A percentile compares a stretch with the other conserved stretches of the same genome.
Conservation (phyloP, 495 filamentous ascomycete genomes). For the Penicillium egyptiacum region DNA sequence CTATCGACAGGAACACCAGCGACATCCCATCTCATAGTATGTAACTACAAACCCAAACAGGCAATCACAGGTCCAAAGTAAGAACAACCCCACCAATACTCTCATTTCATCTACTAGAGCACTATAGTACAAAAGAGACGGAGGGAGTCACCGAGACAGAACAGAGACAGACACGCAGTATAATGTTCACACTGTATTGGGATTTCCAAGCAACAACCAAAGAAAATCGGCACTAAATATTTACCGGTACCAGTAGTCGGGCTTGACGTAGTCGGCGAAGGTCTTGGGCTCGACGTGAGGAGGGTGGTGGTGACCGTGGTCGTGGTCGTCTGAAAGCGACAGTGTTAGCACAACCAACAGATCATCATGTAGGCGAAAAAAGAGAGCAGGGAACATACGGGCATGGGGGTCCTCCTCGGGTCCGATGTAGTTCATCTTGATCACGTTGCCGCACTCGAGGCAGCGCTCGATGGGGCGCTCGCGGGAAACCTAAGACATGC, state of each 20-base stretch:
- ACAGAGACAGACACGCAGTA: constrained; percentile 23
- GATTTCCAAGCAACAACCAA: constrained; percentile 12
- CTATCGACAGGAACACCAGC: neutral
- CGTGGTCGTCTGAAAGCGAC: constrained; percentile 42
- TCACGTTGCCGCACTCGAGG: constrained; percentile 90
- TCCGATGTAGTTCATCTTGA: constrained; percentile 96
- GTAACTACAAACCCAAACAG: neutral
- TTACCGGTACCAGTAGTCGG: constrained; percentile 79
- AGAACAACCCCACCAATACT: constrained; percentile 22
- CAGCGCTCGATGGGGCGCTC: constrained; percentile 91
- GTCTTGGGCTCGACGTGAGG: constrained; percentile 81
- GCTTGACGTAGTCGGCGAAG: constrained; percentile 88
- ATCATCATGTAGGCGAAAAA: neutral
- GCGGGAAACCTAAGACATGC: constrained; percentile 65
- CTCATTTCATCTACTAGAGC: constrained; percentile 41
- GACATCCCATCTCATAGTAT: neutral
- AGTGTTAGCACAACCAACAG: constrained; percentile 9
- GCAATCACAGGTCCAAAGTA: constrained; percentile 10
- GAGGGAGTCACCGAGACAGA: constrained; percentile 28
- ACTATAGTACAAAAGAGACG: constrained; percentile 49
- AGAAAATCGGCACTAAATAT: constrained; percentile 22
- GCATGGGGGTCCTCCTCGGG: constrained; percentile 67
- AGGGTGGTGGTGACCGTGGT: constrained; percentile 52
- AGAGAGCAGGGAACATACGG: constrained; percentile 34
- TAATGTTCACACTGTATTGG: constrained; percentile 16